Evolutionary conservation across 2,329 filamentous ascomycete genomes (phyloP), one percentile per base, ranked within the genome.

Genomic region (Tolypocladium ophioglossoides): DNA sequence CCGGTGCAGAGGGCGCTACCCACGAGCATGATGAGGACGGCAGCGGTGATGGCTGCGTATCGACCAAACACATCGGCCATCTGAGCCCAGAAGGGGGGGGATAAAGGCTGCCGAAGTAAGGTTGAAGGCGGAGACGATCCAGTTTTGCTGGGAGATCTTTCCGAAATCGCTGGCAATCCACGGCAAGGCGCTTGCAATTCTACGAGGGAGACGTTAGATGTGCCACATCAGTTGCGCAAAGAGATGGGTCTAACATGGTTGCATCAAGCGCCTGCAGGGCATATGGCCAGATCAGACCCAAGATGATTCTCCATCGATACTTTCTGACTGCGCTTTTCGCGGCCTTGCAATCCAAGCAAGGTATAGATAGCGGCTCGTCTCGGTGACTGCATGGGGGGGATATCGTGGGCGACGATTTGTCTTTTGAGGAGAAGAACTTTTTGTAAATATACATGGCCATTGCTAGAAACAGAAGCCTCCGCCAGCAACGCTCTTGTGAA

Each of bases 101-200:
- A 87, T 82, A 58, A 86, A 87, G 1, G 83, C 78, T 1, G 84
- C 83, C 0, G 81, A 80, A 0, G 83, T 84, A 16, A 89, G 71
- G 52, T 83, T 87, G 67, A 86, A 88, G 8, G 83, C 74, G 0
- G 84, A 84, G 20, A 87, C 79, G 62, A 89, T 85, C 83, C 83
- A 87, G 62, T 85, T 86, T 2, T 85, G 72, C 60, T 84, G 78
- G 20, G 78, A 74, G 5, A 82, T 63, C 62, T 82, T 64, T 56
- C 74, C 77, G 65, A 87, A 87, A 62, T 87, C 80, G 0, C 77
- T 73, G 3, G 84, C 84, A 50, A 88, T 87, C 58, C 77, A 81
- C 0, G 68, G 68, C 24, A 71, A 56, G 4, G 69, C 69, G 34
- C 67, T 70, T 6, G 69, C 68, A 37, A 71, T 66, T 14, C 68